These are phyloP conservation scores for Halteria grandinella DNA, from an alignment of 73 alveolate genomes.

Conservation along the genomic window DNA sequence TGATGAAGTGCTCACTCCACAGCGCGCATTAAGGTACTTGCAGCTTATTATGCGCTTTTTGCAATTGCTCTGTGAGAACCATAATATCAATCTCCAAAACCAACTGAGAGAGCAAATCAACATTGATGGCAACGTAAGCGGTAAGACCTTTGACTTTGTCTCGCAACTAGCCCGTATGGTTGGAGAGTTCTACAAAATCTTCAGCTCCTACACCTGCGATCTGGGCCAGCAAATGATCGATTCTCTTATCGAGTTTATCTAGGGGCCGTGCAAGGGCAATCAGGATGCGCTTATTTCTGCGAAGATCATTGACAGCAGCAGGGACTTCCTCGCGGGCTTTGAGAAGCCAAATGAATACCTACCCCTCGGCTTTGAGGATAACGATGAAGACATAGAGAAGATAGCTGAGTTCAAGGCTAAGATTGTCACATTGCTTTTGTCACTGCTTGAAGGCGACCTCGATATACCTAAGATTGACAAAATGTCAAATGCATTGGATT, in stretches of 20 bases:
- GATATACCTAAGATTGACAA: constrained; percentile 28
- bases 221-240: constrained; percentile 65
- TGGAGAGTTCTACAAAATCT: constrained; percentile 52
- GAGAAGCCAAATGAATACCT: constrained; percentile 21
- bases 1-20: constrained; percentile 42
- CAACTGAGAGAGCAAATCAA: constrained; percentile 60
- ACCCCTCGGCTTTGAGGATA: constrained; percentile 24
- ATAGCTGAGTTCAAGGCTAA: constrained; percentile 41
- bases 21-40: constrained; percentile 18
- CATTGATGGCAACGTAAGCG: constrained; percentile 45
- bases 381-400: constrained; percentile 32
- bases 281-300: constrained; percentile 66
- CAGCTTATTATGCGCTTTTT: constrained; percentile 50
- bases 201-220: constrained; percentile 35
- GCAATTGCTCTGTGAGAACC: constrained; percentile 79
- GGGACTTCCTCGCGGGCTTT: constrained; percentile 54
- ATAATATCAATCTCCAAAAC: constrained; percentile 66
- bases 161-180: constrained; percentile 40
- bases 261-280: constrained; percentile 84
- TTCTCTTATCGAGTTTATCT: constrained; percentile 70
- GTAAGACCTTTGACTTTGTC: constrained; percentile 58
- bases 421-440: constrained; percentile 46
- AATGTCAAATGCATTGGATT: constrained; percentile 38
- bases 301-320: constrained; percentile 51
- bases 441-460: constrained; percentile 59